Evolutionary conservation across 768 basidiomycete genomes (phyloP).

Genomic region (Boletus barrowsii): DNA sequence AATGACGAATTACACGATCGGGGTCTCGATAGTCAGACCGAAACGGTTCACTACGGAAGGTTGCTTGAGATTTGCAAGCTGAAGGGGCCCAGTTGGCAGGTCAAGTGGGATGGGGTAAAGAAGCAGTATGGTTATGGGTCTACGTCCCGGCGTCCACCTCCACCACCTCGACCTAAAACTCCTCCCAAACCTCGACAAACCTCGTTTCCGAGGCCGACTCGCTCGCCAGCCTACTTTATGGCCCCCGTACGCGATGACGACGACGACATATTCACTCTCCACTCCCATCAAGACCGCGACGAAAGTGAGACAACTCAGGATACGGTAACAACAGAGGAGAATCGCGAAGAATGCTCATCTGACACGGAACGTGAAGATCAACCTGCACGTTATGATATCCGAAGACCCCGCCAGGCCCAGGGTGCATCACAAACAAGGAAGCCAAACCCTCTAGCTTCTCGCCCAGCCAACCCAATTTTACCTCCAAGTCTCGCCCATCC

Average conservation of each 20-base stretch:
- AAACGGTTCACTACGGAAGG: conserved; percentile 79
- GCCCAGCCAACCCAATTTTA: conserved; percentile 24
- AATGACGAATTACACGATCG: conserved; percentile 72
- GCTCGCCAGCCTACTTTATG: conserved; percentile 22
- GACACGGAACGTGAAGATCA: conserved; percentile 24
- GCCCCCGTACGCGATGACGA: conserved; percentile 35
- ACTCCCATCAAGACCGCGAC: conserved; percentile 42
- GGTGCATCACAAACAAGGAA: conserved; percentile 8
- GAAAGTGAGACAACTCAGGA: conserved; percentile 20
- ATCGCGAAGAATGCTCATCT: conserved; percentile 7
- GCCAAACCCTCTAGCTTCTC: conserved; percentile 7
- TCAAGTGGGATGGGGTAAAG: conserved; percentile 78
- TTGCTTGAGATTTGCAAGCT: conserved; percentile 79
- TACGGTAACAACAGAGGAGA: conserved; percentile 15
- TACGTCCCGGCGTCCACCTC: conserved; percentile 10
- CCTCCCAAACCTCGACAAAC: conserved; percentile 18
- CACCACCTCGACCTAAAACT: conserved; percentile 8
- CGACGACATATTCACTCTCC: conserved; percentile 41
- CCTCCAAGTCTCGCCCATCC: conserved; percentile 28
- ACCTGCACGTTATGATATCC: conserved; percentile 1
- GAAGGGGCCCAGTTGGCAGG: conserved; percentile 76
- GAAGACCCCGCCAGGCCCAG: conserved; percentile 9
- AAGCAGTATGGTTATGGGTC: conserved; percentile 43
- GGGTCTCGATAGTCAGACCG: conserved; percentile 70
- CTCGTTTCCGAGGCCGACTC: conserved; percentile 19